Evolutionary conservation across 371 early-diverging fungal species (phyloP), one percentile per base, ranked within the genome.

Genomic region (Mycotypha africana): DNA sequence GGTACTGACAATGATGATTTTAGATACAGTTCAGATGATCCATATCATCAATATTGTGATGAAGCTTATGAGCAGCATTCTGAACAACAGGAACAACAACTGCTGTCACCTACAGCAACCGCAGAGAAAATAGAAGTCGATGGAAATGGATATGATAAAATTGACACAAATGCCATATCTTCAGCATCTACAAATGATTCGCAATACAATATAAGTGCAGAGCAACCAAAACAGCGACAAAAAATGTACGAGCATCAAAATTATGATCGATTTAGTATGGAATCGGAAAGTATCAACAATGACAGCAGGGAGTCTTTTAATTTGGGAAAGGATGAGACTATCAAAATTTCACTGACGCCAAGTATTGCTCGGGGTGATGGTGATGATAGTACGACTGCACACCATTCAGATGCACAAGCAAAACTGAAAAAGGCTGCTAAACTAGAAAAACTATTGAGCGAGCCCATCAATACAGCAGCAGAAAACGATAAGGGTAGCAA

Each of bases 271-370:
- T 28, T 42, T 9, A 19, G 36, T 21, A 36, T 19, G 4, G 28
- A 56, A 21, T 8, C 38, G 6, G 49, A 49, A 22, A 45, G 48
- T 26, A 58, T 53, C 26, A 51, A 53, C 10, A 53, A 57, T 38
- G 51, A 53, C 21, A 40, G 51, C 19, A 58, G 49, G 41, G 53
- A 53, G 3, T 37, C 35, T 7, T 16, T 30, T 30, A 45, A 48
- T 35, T 15, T 7, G 7, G 12, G 19, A 8, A 63, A 65, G 35
- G 53, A 63, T 6, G 74, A 74, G 28, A 74, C 74, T 0, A 70
- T 70, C 35, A 70, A 70, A 39, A 62, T 68, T 24, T 74, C 74
- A 8, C 57, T 74, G 2, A 74, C 74, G 15, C 74, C 74, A 3
- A 52, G 53, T 5, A 64, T 70, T 47, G 74, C 74, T 0, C 60